Percentiles rank a stretch among this genome's conserved stretches.
Conservation (phyloP, 257 asterid species). For the Ilex asprella region DNA sequence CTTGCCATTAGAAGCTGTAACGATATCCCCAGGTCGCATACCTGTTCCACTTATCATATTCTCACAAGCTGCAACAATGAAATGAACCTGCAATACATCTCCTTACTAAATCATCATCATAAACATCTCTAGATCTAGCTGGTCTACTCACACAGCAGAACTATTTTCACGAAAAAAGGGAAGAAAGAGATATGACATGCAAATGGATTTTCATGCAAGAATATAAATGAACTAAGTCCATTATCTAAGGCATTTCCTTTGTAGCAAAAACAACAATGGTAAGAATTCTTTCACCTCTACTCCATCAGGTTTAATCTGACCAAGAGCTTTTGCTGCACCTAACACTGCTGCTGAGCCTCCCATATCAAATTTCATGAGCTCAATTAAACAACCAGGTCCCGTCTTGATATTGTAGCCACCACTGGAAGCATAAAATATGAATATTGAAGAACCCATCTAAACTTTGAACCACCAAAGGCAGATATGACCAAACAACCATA, state of each 20-base stretch:
- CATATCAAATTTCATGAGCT: constrained; percentile 94
- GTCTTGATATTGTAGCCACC: constrained; percentile 99
- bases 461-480: background rate
- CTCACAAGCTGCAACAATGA: constrained; percentile 93
- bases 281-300: constrained; percentile 58
- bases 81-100: constrained; percentile 58
- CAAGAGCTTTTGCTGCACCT: constrained; percentile 98
- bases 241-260: constrained; percentile 1
- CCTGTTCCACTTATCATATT: constrained; percentile 97
- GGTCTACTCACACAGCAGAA: background rate
- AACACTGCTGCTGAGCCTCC: constrained; percentile 97
- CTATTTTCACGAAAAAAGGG: background rate
- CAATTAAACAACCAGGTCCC: constrained; percentile 82
- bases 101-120: too few relatives aligned
- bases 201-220: constrained; percentile 1
- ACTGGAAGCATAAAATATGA: constrained; percentile 29
- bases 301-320: constrained; percentile 85
- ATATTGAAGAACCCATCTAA: background rate
- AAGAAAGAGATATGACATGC: background rate
- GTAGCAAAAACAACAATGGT: constrained; percentile 3
- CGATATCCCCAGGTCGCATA: constrained; percentile 85
- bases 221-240: constrained; percentile 5
- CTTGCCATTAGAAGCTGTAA: constrained; percentile 94
- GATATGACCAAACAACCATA: too few relatives aligned
- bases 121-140: too few relatives aligned